Evolutionary conservation across 768 basidiomycete genomes (phyloP).

Genomic region (Chiua virens): DNA sequence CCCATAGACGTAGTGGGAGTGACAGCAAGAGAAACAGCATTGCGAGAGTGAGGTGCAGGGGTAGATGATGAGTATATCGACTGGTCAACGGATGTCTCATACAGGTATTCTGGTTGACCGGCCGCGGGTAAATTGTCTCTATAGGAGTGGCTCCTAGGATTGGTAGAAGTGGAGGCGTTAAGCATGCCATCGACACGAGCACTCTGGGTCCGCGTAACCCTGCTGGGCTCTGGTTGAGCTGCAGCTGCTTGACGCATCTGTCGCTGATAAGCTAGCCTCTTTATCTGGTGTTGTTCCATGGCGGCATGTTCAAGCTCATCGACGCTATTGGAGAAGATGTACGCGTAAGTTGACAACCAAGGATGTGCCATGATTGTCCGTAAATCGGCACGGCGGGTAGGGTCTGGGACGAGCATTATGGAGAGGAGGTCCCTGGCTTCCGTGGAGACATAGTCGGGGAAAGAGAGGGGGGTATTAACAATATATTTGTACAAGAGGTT

Average conservation of each 20-base stretch:
- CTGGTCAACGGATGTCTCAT: constrained; percentile 69
- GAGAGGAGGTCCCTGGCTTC: constrained; percentile 82
- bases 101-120: constrained; percentile 65
- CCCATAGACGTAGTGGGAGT: constrained; percentile 43
- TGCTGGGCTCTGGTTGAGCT: constrained; percentile 29
- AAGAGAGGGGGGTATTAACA: constrained; percentile 92
- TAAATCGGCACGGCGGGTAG: constrained; percentile 73
- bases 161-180: constrained; percentile 33
- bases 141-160: constrained; percentile 43
- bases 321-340: constrained; percentile 64
- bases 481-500: constrained; percentile 99
- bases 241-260: constrained; percentile 66
- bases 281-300: constrained; percentile 82
- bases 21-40: constrained; percentile 41
- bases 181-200: constrained; percentile 51
- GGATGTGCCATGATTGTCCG: constrained; percentile 80
- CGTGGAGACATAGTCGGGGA: constrained; percentile 91
- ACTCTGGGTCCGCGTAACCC: constrained; percentile 50
- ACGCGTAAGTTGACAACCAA: constrained; percentile 63
- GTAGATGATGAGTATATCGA: constrained; percentile 42
- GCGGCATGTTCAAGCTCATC: constrained; percentile 79
- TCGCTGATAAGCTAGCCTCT: constrained; percentile 75
- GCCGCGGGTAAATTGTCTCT: constrained; percentile 44
- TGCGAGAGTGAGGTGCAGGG: constrained; percentile 38
- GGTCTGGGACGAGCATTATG: constrained; percentile 95